Base-by-base conservation (phyloP, 2,329 filamentous ascomycete species). In the Neopestalotiopsis clavispora region DNA sequence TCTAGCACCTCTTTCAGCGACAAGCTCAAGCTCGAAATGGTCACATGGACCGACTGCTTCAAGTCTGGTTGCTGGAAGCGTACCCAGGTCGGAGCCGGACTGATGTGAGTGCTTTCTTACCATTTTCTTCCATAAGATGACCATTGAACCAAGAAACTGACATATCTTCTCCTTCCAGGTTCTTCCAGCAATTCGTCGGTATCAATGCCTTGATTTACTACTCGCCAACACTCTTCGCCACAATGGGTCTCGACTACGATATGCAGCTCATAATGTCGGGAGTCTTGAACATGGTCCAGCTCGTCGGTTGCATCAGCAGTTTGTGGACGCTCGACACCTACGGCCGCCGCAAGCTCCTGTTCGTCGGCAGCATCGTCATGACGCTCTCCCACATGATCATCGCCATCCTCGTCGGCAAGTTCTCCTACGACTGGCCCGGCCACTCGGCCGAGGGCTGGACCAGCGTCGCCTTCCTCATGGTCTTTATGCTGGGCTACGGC, bases 401-500 rank as follows among this genome's bases (percentile, higher is more conserved):
- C 58, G 85, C 87, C 0, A 78, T 85, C 2, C 77, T 90, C 17
- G 86, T 89, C 3, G 87, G 85, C 2, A 78, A 83, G 14, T 90
- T 82, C 74, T 82, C 81, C 13, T 72, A 82, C 28, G 78, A 85
- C 69, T 89, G 86, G 86, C 74, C 81, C 0, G 75, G 79, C 1
- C 85, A 90, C 72, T 77, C 80, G 3, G 75, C 80, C 0, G 82
- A 85, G 70, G 88, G 88, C 14, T 67, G 68, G 65, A 66, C 58
- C 45, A 61, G 56, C 34, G 65, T 65, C 14, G 84, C 84, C 0
- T 84, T 89, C 70, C 76, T 89, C 2, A 82, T 88, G 61, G 79
- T 88, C 65, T 90, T 89, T 75, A 90, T 90, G 84, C 75, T 89
- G 56, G 78, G 81, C 2, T 92, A 90, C 70, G 89, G 88, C 1